Base-by-base conservation (phyloP, 495 filamentous ascomycete species). In the Poronia punctata region DNA sequence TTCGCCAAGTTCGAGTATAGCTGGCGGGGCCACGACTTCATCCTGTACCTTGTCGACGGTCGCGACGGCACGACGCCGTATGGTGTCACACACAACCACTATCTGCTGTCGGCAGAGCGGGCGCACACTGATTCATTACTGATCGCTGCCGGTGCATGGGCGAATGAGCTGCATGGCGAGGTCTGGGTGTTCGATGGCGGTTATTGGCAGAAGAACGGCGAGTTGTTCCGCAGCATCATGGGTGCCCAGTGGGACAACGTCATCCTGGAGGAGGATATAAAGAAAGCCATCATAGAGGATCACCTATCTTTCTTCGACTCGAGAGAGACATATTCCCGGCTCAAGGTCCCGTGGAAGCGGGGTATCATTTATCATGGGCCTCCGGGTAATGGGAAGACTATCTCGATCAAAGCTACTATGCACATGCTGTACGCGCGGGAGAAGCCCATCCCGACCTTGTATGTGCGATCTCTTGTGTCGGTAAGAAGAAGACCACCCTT, bases 311-410 rank as follows among this genome's bases (percentile, higher is more conserved):
- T 84, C 57, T 85, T 80, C 53, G 62, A 72, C 26, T 61, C 61
- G 0, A 60, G 64, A 12, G 62, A 66, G 12, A 68, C 68, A 7
- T 85, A 83, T 53, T 48, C 55, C 4, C 47, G 64, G n/a, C 63
- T 83, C 12, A 68, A 71, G 35, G 77, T 83, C 7, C 78, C 81
- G 10, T 67, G 57, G 55, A 61, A 68, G 57, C 53, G 74, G 29
- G 72, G 71, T 1, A 54, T 79, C 26, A 77, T 79, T 35, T 78
- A 75, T 57, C 66, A 77, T 44, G 76, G 75, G 0, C 75, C 74
- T 7, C 76, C 74, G 0, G 76, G 76, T 0, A 82, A 82, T 46
- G 80, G 80, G 3, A 84, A 84, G 60, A 82, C 80, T n/a, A 75
- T 82, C 48, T 71, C 67, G 19, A 78, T 82, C 62, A 82, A 82